These are phyloP conservation scores for Ophioceras dolichostomum DNA, from an alignment of 2,329 filamentous ascomycete species.

Conservation along the genomic window DNA sequence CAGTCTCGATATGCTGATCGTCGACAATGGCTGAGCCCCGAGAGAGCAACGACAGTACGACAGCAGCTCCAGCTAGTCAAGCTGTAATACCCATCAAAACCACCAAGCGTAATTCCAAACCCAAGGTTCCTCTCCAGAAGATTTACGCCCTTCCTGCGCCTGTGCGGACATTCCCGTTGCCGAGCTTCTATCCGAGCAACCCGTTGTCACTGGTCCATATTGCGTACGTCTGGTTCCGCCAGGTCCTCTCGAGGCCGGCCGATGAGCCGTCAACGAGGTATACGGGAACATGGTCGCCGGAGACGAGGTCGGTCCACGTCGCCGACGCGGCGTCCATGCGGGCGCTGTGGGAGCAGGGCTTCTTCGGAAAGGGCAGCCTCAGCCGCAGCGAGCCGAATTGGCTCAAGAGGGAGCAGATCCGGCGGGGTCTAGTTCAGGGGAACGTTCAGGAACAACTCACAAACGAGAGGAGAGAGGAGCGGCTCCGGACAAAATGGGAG, in stretches of 20 bases:
- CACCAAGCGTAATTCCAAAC: slow-evolving; percentile 7
- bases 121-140: slow-evolving; percentile 36
- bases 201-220: slow-evolving; percentile 79
- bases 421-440: slow-evolving; percentile 48
- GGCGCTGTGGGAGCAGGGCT: slow-evolving; percentile 90
- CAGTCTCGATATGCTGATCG: slow-evolving; percentile 10
- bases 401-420: slow-evolving; percentile 70
- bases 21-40: slow-evolving; percentile 20
- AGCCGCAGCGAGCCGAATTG: slow-evolving; percentile 93
- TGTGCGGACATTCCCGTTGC: slow-evolving; percentile 70
- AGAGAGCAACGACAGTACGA: slow-evolving; percentile 9
- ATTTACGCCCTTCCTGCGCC: slow-evolving; percentile 77
- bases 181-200: slow-evolving; percentile 82
- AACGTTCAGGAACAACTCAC: slow-evolving; percentile 78
- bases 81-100: background rate
- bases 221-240: slow-evolving; percentile 62
- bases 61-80: too few relatives aligned
- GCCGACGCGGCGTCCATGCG: slow-evolving; percentile 64
- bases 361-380: slow-evolving; percentile 88
- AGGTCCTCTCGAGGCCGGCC: slow-evolving; percentile 56
- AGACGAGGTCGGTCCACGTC: slow-evolving; percentile 74
- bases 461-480: slow-evolving; percentile 62
- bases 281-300: slow-evolving; percentile 65
- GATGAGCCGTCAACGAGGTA: slow-evolving; percentile 54
- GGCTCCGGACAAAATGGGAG: slow-evolving; percentile 79